Evolutionary conservation across 2,329 filamentous ascomycete genomes (phyloP), one percentile per base, ranked within the genome.

Genomic region (Dryadomyces quercus-mongolicae): DNA sequence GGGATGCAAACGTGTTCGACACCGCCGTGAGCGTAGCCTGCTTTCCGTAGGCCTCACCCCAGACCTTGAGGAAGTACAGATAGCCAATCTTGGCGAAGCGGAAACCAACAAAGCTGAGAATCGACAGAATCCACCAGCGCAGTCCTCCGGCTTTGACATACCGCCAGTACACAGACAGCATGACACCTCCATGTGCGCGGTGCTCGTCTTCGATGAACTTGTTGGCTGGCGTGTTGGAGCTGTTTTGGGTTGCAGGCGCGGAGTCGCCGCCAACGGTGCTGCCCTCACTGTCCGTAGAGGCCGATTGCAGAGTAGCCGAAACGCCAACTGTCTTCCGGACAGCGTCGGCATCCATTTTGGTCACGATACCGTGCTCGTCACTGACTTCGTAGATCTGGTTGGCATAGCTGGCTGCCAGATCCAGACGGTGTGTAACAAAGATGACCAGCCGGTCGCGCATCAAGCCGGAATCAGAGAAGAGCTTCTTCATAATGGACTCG

Each of bases 61-160:
- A 95, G 25, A 84, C 77, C 65, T 95, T 94, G 53, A 95, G 74
- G 47, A 93, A 91, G 78, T 88, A 92, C 1, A 80, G 83, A 62
- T 88, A 80, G 1, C 75, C 76, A 43, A 94, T 73, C 42, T 83
- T 78, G 18, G 80, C 70, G 13, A 82, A 63, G 7, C 90, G 82
- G 61, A 82, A 88, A 0, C 82, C 44, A 6, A 77, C 67, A 56
- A 91, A 80, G 13, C 83, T 71, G 1, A 80, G 38, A 3, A 92
- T 71, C 2, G 91, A 74, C 1, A 81, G 62, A 3, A 70, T 65
- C 90, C 90, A 95, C 73, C 84, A 88, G 54, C 73, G 74, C 47
- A 91, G 72, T 13, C 81, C 85, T 2, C 90, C 90, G 5, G 89
- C 88, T 66, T 82, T 86, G 69, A 95, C 82, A 60, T 95, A 95